Percentiles rank a stretch among this genome's conserved stretches.
Conservation (phyloP, 1,284 basidiomycete genomes). For the Rhodotorula mucilaginosa region DNA sequence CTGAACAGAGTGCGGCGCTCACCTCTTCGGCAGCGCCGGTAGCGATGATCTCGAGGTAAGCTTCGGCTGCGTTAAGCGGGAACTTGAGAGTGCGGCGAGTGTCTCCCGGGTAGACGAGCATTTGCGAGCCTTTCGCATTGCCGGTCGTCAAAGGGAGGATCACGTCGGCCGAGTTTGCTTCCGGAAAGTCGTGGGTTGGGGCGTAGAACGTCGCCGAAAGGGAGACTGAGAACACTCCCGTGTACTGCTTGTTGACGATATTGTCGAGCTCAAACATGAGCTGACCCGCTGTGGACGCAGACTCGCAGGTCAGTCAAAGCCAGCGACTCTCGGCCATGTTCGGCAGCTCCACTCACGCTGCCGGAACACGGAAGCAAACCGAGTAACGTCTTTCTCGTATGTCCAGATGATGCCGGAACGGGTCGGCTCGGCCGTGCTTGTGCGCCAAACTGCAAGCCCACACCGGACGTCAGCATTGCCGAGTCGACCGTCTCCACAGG, state of each 20-base stretch:
- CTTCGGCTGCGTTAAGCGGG: conserved; percentile 19
- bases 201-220: conserved; percentile 32
- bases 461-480: background rate
- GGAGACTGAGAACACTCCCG: conserved; percentile 17
- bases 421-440: conserved; percentile 41
- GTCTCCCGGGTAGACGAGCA: conserved; percentile 42
- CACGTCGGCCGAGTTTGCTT: conserved; percentile 10
- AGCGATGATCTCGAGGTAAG: conserved; percentile 31
- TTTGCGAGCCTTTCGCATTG: conserved; percentile 48
- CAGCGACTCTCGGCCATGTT: background rate
- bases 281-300: background rate
- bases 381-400: conserved; percentile 30
- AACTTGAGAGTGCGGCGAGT: conserved; percentile 10
- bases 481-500: background rate
- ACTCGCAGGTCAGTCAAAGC: too few species aligned
- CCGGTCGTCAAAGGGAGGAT: conserved; percentile 30
- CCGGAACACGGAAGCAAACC: too few species aligned
- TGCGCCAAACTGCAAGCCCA: conserved; percentile 37
- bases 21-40: conserved; percentile 36
- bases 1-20: too few species aligned
- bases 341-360: too few species aligned
- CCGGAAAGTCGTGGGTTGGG: conserved; percentile 4
- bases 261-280: conserved; percentile 20
- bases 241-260: conserved; percentile 15
- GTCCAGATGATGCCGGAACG: conserved; percentile 39